Base-by-base conservation (phyloP, 805 yeast species). In the Wickerhamia fluorescens region DNA sequence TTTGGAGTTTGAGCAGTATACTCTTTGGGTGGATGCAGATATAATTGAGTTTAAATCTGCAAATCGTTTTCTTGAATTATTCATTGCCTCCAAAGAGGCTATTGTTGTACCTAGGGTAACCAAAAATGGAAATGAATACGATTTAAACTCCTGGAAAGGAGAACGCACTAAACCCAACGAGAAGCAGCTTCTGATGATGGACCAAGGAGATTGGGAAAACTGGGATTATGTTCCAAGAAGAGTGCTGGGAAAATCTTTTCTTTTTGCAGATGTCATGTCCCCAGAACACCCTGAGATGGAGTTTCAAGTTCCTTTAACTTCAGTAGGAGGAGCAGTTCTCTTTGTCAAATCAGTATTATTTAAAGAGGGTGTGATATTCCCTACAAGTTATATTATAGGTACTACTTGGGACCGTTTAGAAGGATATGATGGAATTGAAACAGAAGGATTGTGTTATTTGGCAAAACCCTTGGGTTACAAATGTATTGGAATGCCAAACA, bases 401-500 rank as follows among this genome's bases (percentile, higher is more conserved):
- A 60, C 70, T 0, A 51, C 66, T 2, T 69, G 74, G 74, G 53
- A 47, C 1, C 40, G 70, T 29, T 29, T 36, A 2, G 75, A 68
- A 42, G 75, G 75, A 1, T 70, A 57, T 33, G 75, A 70, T 43
- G 75, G 75, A 3, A 66, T 69, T 20, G 75, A 70, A 41, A 68
- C 75, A 4, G 75, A 70, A 44, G 75, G 76, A 1, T 28, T 70
- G 9, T 70, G 76, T 32, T 70, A 67, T 34, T 47, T 57, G 27
- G 74, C 74, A 1, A 58, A 51, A 33, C 41, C 53, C 0, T 45
- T 67, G 21, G 73, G 72, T 2, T 70, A 64, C 37, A 33, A 45
- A 13, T 70, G 76, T 42, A 66, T 65, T 62, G 75, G 67, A 2
- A 53, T 64, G 59, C 75, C 75, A 6, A 66, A 68, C 35, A 26